Evolutionary conservation across 805 yeast genomes (phyloP), one percentile per base, ranked within the genome.

Genomic region (Zygosaccharomyces bailii): DNA sequence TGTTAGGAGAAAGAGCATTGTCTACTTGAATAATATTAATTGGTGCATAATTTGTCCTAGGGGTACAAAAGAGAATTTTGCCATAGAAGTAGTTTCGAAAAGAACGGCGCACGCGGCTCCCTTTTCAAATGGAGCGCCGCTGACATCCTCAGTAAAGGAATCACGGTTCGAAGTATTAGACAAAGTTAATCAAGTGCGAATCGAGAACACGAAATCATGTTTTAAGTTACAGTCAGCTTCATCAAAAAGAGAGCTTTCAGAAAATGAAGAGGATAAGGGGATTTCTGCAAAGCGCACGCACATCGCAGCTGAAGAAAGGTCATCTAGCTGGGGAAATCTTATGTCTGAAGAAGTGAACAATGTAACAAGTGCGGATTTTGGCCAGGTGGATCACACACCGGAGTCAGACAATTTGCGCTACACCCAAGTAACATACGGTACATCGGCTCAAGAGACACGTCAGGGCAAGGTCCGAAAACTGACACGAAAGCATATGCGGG

Each of bases 41-140:
- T 64, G 68, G 68, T 61, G 67, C 44, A 50, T 64, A n/a, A 49
- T 54, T 24, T 61, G 66, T 44, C 66, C 67, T 5, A 54, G 55
- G 39, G 65, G 63, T 6, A 40, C 49, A 4, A 55, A 53, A 35
- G 54, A 52, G 21, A 51, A 54, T 21, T 59, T 54, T 32, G 42
- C 46, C 18, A 54, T 56, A 30, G 47, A 58, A 31, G 25, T 61
- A n/a, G 20, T 29, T 8, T 13, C 37, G 18, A 43, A 31, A 25
- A 35, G 27, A 7, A 19, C 19, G 5, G 5, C 34, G 34, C 17
- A 44, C 11, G 20, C 31, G 18, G 2, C 33, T 33, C 13, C 44
- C 13, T 41, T 44, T 32, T 35, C 18, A 31, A 19, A 29, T 16
- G 40, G 17, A 11, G 7, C 38, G 14, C 2, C 41, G 16, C n/a